phyloP scores from a whole-genome alignment of 2,329 filamentous ascomycete genomes.

The Phialemoniopsis sp. region DNA sequence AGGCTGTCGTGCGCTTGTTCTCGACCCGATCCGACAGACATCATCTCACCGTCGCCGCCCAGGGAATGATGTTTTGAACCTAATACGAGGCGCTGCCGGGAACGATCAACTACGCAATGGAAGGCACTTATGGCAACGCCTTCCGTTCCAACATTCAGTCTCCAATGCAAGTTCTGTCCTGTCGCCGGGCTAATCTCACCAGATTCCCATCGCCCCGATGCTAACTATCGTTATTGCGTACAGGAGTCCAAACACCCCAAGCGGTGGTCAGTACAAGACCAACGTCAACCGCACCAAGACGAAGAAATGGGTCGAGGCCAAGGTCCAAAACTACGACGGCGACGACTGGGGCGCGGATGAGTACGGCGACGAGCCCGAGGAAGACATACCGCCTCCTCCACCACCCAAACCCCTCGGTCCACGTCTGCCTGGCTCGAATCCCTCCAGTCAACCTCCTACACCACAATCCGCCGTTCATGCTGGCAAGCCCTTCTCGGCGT shows the following conservation, averaged over 20 bases:
- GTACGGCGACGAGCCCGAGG: slow-evolving; percentile 56
- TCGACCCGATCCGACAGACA: too few species aligned
- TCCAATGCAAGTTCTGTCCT: neutral
- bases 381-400: slow-evolving; percentile 32
- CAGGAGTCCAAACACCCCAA: slow-evolving; percentile 15
- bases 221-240: slow-evolving; percentile 1
- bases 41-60: too few species aligned
- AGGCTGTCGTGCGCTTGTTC: too few species aligned
- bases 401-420: slow-evolving; percentile 1
- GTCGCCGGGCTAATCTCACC: neutral
- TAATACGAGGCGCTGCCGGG: too few species aligned
- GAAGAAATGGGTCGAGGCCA: slow-evolving; percentile 92
- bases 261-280: slow-evolving; percentile 58
- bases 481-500: slow-evolving; percentile 2
- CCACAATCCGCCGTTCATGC: slow-evolving; percentile 1
- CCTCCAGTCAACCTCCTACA: slow-evolving; percentile 3
- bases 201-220: neutral
- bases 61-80: too few species aligned
- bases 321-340: slow-evolving; percentile 81
- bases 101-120: neutral
- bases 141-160: neutral
- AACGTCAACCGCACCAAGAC: slow-evolving; percentile 89
- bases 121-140: neutral
- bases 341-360: slow-evolving; percentile 86
- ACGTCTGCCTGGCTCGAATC: neutral